Conservation (phyloP, 1,284 basidiomycete species). For the Austroboletus novae-zelandiae region DNA sequence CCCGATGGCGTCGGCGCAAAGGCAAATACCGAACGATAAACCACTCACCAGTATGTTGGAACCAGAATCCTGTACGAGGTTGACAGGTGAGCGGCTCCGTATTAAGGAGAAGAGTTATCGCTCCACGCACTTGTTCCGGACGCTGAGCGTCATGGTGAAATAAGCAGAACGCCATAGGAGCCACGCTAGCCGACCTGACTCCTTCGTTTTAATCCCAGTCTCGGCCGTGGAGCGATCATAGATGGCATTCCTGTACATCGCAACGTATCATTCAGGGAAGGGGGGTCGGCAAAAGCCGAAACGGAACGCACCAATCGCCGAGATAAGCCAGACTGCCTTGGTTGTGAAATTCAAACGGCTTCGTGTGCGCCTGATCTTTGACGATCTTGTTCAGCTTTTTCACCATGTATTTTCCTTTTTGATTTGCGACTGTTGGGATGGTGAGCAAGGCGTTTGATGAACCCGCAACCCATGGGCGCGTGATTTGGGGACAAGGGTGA, state of each 20-base stretch:
- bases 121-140: slow-evolving; percentile 66
- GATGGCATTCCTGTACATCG: slow-evolving; percentile 61
- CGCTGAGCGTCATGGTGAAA: slow-evolving; percentile 74
- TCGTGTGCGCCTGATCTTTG: slow-evolving; percentile 38
- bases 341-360: slow-evolving; percentile 69
- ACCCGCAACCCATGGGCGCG: slow-evolving; percentile 32
- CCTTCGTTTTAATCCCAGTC: slow-evolving; percentile 57
- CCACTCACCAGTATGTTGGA: slow-evolving; percentile 64
- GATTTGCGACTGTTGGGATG: slow-evolving; percentile 63
- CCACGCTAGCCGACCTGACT: slow-evolving; percentile 74
- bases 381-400: slow-evolving; percentile 67
- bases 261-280: neutral
- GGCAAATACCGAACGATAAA: slow-evolving; percentile 11
- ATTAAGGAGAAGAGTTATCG: neutral
- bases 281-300: slow-evolving; percentile 4
- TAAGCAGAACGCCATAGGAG: slow-evolving; percentile 79
- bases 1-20: slow-evolving; percentile 8
- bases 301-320: slow-evolving; percentile 59
- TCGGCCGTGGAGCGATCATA: slow-evolving; percentile 61
- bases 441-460: neutral
- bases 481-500: slow-evolving; percentile 10
- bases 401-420: slow-evolving; percentile 73
- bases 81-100: slow-evolving; percentile 1
- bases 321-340: slow-evolving; percentile 79
- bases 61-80: slow-evolving; percentile 56